Conservation (phyloP, 2,329 filamentous ascomycete genomes). For the Aspergillus carbonarius region DNA sequence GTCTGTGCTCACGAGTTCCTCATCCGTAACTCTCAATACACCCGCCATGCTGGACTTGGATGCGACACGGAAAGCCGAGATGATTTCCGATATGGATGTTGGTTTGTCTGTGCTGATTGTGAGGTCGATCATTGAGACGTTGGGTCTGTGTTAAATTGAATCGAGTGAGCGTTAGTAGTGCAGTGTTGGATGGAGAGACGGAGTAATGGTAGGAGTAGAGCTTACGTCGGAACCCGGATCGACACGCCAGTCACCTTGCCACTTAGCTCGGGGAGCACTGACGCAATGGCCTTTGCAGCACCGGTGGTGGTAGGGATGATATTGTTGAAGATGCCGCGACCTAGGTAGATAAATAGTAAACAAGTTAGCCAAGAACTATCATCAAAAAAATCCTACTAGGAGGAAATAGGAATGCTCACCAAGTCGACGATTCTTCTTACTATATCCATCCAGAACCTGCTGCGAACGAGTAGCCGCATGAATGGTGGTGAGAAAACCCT, state of each 20-base stretch:
- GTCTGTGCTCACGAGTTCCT: constrained; percentile 84
- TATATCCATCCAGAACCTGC: constrained; percentile 35
- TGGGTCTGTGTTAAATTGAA: constrained; percentile 49
- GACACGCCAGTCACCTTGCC: constrained; percentile 96
- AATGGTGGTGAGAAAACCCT: constrained; percentile 34
- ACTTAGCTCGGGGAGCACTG: constrained; percentile 89
- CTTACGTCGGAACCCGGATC: constrained; percentile 80
- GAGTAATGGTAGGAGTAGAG: not conserved
- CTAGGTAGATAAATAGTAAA: constrained; percentile 44
- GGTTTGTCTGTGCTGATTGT: constrained; percentile 83
- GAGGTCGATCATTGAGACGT: constrained; percentile 93
- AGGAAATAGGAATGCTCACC: constrained; percentile 24
- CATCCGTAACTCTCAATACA: constrained; percentile 83
- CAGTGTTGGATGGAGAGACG: not conserved
- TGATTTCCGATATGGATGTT: constrained; percentile 40
- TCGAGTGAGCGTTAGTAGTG: too few relatives aligned
- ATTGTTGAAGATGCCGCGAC: constrained; percentile 90
- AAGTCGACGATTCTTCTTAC: constrained; percentile 34
- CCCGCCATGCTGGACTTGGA: constrained; percentile 49
- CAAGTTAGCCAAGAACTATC: too few relatives aligned
- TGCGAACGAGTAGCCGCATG: constrained; percentile 34
- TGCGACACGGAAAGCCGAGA: constrained; percentile 40
- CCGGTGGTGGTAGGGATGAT: constrained; percentile 93
- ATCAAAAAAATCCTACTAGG: too few relatives aligned
- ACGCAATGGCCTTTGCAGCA: constrained; percentile 93